Evolutionary conservation across 257 asterid species (phyloP), one percentile per base, ranked within the genome.

Genomic region (Nyctanthes arbortristis): DNA sequence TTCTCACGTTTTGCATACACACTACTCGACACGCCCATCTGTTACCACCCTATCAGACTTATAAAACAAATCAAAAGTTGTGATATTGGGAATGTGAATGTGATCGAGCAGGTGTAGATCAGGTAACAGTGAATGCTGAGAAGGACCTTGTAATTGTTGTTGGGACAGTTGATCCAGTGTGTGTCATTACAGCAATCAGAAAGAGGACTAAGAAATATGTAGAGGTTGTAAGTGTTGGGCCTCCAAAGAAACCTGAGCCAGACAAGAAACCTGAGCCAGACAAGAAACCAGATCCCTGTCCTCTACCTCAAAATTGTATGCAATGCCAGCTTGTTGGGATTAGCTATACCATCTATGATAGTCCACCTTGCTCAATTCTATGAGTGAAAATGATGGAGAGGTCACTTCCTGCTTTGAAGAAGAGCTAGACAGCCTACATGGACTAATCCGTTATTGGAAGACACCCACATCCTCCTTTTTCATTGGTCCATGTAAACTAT

Each of bases 91-190:
- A 22, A 18, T 49, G 18, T 49, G 18, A 10, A 20, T 52, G 12
- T 33, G 61, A 40, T 25, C 30, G 52, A 35, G 11, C 78, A 79
- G 80, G 68, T 14, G 68, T 75, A 27, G 72, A 79, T 49, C 69
- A 58, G 68, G 61, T 75, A 20, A 58, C 68, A 4, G 34, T 79
- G 69, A 55, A 71, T 64, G 73, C 36, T 7, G 80, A 79, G 61
- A 79, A 79, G 63, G 84, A 73, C 28, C 60, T 25, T 33, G 30
- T 79, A 29, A 75, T 70, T 16, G 78, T 79, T 13, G 43, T 72
- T 18, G 84, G 78, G 43, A 60, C 8, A 28, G 78, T 65, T 33
- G 84, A 79, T 65, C 84, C 84, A 3, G 73, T 72, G 20, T 58
- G 70, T 55, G 49, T 75, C 3, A 39, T 70, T 2, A 12, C 39